Conservation (phyloP, 2,329 filamentous ascomycete genomes). For the Fusarium multiceps region DNA sequence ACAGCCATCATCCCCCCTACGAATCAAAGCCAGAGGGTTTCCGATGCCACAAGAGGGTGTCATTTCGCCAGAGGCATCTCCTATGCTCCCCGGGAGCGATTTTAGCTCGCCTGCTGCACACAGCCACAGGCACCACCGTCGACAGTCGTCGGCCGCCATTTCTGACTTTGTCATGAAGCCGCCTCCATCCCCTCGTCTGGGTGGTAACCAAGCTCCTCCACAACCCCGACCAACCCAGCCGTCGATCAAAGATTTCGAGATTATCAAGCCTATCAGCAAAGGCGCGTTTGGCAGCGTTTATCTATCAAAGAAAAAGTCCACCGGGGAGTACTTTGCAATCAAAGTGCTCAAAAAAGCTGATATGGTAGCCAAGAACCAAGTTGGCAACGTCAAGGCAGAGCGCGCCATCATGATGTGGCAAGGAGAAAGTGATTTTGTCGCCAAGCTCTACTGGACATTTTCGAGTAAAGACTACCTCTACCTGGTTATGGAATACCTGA, state of each 20-base stretch:
- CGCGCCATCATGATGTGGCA: slow-evolving; percentile 99
- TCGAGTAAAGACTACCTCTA: slow-evolving; percentile 99
- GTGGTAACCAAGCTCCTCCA: slow-evolving; percentile 78
- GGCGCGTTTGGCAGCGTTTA: slow-evolving; percentile 98
- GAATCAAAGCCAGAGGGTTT: slow-evolving; percentile 82
- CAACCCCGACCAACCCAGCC: slow-evolving; percentile 90
- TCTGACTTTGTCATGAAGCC: slow-evolving; percentile 74
- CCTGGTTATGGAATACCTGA: slow-evolving; percentile 98
- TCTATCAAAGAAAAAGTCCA: slow-evolving; percentile 97
- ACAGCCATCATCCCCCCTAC: slow-evolving; percentile 86
- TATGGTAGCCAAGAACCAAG: slow-evolving; percentile 99
- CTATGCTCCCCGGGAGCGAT: slow-evolving; percentile 84
- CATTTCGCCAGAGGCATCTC: slow-evolving; percentile 88
- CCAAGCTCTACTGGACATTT: slow-evolving; percentile 99
- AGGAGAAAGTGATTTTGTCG: slow-evolving; percentile 98
- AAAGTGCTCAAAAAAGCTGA: slow-evolving; percentile 99
- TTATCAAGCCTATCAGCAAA: slow-evolving; percentile 99
- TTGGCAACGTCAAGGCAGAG: slow-evolving; percentile 98
- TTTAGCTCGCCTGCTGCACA: slow-evolving; percentile 78
- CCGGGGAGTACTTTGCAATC: slow-evolving; percentile 97
- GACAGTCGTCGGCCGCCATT: slow-evolving; percentile 90
- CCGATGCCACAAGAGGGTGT: slow-evolving; percentile 71
- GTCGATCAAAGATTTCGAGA: slow-evolving; percentile 99
- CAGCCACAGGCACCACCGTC: slow-evolving; percentile 75
- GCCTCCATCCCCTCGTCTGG: slow-evolving; percentile 84